Evolutionary conservation across 129 eudicot genomes (phyloP).

Genomic region (Apium graveolens): DNA sequence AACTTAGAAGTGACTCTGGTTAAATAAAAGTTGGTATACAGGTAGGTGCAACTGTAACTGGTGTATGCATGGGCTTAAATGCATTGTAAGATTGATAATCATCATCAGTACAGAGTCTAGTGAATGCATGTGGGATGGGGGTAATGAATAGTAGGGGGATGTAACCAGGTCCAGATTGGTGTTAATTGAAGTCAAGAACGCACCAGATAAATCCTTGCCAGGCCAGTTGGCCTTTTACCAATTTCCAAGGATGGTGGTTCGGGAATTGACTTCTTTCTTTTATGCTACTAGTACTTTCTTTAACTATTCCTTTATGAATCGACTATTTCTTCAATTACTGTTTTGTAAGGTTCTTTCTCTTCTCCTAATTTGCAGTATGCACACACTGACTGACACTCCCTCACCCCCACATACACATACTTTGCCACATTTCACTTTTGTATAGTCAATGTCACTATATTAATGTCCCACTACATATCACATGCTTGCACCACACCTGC

Average conservation of each 20-base stretch:
- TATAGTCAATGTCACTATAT: not conserved
- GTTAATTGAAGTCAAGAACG: slow-evolving; percentile 90
- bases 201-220: slow-evolving; percentile 60
- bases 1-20: slow-evolving; percentile 17
- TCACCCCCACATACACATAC: not conserved
- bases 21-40: slow-evolving; percentile 16
- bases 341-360: not conserved
- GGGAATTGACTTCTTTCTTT: slow-evolving; percentile 88
- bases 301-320: not conserved
- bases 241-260: slow-evolving; percentile 70
- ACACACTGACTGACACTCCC: not conserved
- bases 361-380: not conserved
- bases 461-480: not conserved
- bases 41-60: slow-evolving; percentile 18
- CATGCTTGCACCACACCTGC: not conserved
- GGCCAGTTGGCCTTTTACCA: slow-evolving; percentile 19
- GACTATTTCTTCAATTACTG: not conserved
- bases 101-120: not conserved
- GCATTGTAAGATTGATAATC: slow-evolving; percentile 23
- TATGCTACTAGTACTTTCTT: not conserved
- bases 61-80: not conserved
- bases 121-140: slow-evolving; percentile 16
- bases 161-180: slow-evolving; percentile 19
- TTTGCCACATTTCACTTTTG: not conserved
- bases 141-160: no score